A percentile compares a stretch with the other conserved stretches of the same genome.
Evolutionary conservation across 352 stramenopile species (phyloP).

Genomic region (Phytopythium cucurbitacearum): DNA sequence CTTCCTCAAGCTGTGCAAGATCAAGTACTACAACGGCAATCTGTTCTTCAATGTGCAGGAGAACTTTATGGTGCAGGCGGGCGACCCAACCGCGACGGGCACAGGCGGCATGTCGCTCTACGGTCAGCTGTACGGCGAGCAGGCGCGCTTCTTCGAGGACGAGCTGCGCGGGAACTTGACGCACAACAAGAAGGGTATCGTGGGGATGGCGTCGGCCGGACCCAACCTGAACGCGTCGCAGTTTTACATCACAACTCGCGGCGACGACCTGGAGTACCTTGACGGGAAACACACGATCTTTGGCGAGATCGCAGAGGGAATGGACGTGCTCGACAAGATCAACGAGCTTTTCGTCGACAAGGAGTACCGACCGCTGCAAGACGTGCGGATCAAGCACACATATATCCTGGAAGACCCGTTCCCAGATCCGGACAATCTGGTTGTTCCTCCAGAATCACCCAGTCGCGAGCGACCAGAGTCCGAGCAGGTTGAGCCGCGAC

Average conservation of each 20-base stretch:
- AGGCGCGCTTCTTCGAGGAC: slow-evolving; percentile 77
- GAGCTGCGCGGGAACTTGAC: slow-evolving; percentile 52
- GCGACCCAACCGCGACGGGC: slow-evolving; percentile 92
- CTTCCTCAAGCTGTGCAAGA: slow-evolving; percentile 96
- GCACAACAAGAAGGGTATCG: slow-evolving; percentile 49
- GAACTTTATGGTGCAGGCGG: slow-evolving; percentile 92
- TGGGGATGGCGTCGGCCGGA: slow-evolving; percentile 85
- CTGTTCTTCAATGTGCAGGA: slow-evolving; percentile 97
- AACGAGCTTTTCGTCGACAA: slow-evolving; percentile 95
- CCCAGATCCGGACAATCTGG: slow-evolving; percentile 57
- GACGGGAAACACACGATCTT: slow-evolving; percentile 91
- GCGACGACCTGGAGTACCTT: slow-evolving; percentile 88
- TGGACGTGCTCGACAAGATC: slow-evolving; percentile 94
- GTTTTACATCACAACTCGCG: slow-evolving; percentile 96
- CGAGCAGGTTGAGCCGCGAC: slow-evolving; percentile 88
- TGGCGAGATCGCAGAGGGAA: slow-evolving; percentile 90
- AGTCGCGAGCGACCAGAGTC: slow-evolving; percentile 83
- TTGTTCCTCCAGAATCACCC: slow-evolving; percentile 84
- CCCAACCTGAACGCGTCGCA: slow-evolving; percentile 87
- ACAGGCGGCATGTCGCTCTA: slow-evolving; percentile 93
- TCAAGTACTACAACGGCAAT: slow-evolving; percentile 92
- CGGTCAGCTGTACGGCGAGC: slow-evolving; percentile 87
- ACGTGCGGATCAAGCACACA: slow-evolving; percentile 96
- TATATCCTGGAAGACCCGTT: slow-evolving; percentile 86
- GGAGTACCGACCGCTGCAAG: slow-evolving; percentile 93